Base-by-base conservation (phyloP, 495 filamentous ascomycete genomes). In the Umbilicaria muhlenbergii region DNA sequence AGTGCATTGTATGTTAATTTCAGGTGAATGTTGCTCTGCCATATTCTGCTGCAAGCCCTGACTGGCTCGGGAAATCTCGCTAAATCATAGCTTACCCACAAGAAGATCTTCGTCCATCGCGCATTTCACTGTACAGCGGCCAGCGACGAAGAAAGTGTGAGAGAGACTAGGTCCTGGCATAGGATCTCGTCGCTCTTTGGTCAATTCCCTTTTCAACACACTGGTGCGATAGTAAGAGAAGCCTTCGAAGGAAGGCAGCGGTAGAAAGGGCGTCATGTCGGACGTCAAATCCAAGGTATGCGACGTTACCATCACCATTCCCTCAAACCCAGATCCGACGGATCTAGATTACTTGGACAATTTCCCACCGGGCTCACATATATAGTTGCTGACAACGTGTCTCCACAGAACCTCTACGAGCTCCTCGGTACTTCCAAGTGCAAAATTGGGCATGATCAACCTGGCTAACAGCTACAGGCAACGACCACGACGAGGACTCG, bases 401-500 rank as follows among this genome's bases (percentile, higher is more conserved):
- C 51, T 41, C 43, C 42, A 19, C 60, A 84, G 85, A 92, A 92
- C 71, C 71, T 77, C 48, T 92, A 77, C 73, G 83, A 84, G 73
- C 73, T 86, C 68, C 84, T 92, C 69, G 84, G 85, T 91, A 81
- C 59, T 64, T 64, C 55, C 50, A 56, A 52, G 58, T 49, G 5
- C 24, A 36, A 31, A 50, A 57, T 46, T 48, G 54, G 47, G 54
- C 44, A 24, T 36, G 50, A 42, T 28, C 51, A 45, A 54, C 50
- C 52, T 56, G 45, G 50, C 50, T 43, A 28, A 28, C 14, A 18
- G 28, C 49, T 52, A 35, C 56, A 87, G 81, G 81, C 73, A 94
- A 94, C 68, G 84, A 92, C 65, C 80, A 82, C 60, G 84, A 86
- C 62, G 79, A 80, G 58, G 88, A 87, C 65, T 79, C 81, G 54